Evolutionary conservation across 2,329 filamentous ascomycete genomes (phyloP).

Genomic region (Colletotrichum falcatum): DNA sequence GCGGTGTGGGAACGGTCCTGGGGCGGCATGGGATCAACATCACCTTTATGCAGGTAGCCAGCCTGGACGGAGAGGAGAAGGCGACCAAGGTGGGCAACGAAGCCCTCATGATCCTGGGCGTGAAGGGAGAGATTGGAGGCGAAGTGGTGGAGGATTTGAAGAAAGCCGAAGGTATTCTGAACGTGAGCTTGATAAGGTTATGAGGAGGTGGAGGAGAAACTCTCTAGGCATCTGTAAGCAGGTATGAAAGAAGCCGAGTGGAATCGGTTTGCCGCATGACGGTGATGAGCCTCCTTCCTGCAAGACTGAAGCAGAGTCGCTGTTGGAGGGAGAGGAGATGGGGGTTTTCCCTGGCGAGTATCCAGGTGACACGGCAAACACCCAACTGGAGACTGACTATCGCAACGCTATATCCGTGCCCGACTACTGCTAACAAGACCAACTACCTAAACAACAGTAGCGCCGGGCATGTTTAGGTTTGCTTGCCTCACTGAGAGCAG

Average conservation of each 20-base stretch:
- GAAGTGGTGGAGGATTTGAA: constrained; percentile 64
- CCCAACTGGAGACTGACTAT: constrained; percentile 7
- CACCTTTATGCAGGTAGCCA: constrained; percentile 80
- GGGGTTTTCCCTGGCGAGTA: background rate
- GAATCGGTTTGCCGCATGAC: background rate
- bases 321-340: too few relatives aligned
- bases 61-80: constrained; percentile 57
- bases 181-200: constrained; percentile 65
- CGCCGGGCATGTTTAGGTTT: background rate
- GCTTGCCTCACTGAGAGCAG: background rate
- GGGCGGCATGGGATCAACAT: constrained; percentile 82
- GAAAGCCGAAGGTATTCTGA: constrained; percentile 64
- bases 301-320: constrained; percentile 3
- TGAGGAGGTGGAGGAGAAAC: constrained; percentile 43
- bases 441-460: background rate
- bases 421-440: background rate
- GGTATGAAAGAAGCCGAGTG: background rate
- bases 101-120: constrained; percentile 84
- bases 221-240: background rate
- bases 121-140: constrained; percentile 73
- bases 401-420: constrained; percentile 6
- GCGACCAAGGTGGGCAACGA: constrained; percentile 63
- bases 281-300: background rate
- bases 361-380: constrained; percentile 1
- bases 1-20: constrained; percentile 78